These are phyloP conservation scores for Lagenaria siceraria DNA, from an alignment of 306 rosid genomes.

Conservation along the genomic window DNA sequence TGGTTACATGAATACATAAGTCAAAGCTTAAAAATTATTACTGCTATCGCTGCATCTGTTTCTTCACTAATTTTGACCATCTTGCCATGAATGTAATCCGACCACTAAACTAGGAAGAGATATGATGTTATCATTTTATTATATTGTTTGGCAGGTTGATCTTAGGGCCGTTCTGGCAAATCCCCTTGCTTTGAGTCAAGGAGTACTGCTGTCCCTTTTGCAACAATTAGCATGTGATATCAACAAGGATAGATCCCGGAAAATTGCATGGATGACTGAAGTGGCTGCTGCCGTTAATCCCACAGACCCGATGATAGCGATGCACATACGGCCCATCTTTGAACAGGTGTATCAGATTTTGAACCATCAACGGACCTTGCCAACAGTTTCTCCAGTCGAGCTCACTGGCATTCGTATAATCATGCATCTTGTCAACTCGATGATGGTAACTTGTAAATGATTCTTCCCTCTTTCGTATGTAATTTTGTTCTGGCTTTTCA, in stretches of 20 bases:
- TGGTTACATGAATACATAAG: background rate
- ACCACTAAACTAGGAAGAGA: background rate
- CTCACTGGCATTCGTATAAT: slow-evolving; percentile 54
- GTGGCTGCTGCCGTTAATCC: slow-evolving; percentile 63
- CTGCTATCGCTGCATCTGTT: background rate
- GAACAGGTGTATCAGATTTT: slow-evolving; percentile 92
- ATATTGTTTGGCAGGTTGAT: slow-evolving; percentile 52
- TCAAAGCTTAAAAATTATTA: background rate
- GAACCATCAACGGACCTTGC: slow-evolving; percentile 74
- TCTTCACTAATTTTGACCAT: background rate
- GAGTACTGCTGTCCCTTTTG: slow-evolving; percentile 84
- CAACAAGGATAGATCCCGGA: slow-evolving; percentile 44
- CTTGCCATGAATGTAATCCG: background rate
- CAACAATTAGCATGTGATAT: slow-evolving; percentile 93
- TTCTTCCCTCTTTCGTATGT: background rate
- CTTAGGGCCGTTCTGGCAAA: slow-evolving; percentile 43
- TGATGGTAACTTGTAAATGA: slow-evolving; percentile 83
- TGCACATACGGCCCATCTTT: slow-evolving; percentile 70
- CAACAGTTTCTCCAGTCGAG: slow-evolving; percentile 39
- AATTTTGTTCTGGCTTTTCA: slow-evolving; percentile 8
- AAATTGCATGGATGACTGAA: slow-evolving; percentile 79
- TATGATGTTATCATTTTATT: background rate
- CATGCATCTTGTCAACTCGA: slow-evolving; percentile 83
- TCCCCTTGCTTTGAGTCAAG: slow-evolving; percentile 93
- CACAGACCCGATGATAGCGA: slow-evolving; percentile 43